These are phyloP conservation scores for Musa balbisiana DNA, from an alignment of 202 grass and related monocot genomes.

Conservation along the genomic window DNA sequence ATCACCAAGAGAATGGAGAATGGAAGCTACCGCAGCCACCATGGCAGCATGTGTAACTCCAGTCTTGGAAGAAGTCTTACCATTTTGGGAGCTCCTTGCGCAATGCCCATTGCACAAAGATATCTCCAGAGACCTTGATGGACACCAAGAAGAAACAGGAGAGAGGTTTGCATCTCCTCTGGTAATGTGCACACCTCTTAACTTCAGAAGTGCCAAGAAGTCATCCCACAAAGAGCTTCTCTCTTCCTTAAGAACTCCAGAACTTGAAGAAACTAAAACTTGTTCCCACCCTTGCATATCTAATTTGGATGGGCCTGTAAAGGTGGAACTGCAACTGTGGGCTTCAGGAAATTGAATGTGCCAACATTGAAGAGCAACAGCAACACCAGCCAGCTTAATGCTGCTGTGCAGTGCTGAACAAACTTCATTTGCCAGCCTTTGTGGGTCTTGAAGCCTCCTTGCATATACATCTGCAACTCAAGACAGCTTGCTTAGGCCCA, in stretches of 20 bases:
- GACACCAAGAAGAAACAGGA: slow-evolving; percentile 52
- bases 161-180: slow-evolving; percentile 27
- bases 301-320: not conserved
- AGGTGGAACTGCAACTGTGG: slow-evolving; percentile 35
- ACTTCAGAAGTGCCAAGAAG: slow-evolving; percentile 57
- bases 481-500: slow-evolving; percentile 94
- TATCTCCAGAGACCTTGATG: slow-evolving; percentile 42
- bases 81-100: slow-evolving; percentile 29
- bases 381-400: slow-evolving; percentile 73
- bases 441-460: slow-evolving; percentile 80
- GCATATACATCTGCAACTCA: slow-evolving; percentile 86
- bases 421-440: slow-evolving; percentile 66
- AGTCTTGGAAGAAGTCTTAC: slow-evolving; percentile 28
- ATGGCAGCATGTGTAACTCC: slow-evolving; percentile 37
- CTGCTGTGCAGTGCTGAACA: slow-evolving; percentile 60
- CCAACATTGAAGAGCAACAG: slow-evolving; percentile 66
- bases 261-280: slow-evolving; percentile 51
- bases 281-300: slow-evolving; percentile 44
- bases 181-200: slow-evolving; percentile 52
- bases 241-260: slow-evolving; percentile 64
- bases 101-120: slow-evolving; percentile 31
- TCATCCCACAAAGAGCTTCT: slow-evolving; percentile 63
- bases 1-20: slow-evolving; percentile 67
- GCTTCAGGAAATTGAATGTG: slow-evolving; percentile 82
- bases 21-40: slow-evolving; percentile 58